Base-by-base conservation (phyloP, 352 stramenopile species). In the Pythium brachiatum region DNA sequence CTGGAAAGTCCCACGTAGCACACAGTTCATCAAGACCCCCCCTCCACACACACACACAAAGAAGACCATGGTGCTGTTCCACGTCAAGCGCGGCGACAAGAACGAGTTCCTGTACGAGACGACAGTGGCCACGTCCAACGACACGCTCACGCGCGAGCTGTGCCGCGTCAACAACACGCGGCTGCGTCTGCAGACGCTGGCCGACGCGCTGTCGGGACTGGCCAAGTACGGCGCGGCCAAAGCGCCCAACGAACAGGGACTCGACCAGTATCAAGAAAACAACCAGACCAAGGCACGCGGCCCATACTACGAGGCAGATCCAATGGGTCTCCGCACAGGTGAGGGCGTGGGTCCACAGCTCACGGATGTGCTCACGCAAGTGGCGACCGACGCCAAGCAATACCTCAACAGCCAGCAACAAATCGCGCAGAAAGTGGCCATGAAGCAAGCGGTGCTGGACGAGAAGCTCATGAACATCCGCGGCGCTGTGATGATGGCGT, bases 391-490 rank as follows among this genome's bases (percentile, higher is more conserved):
- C 62, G 74, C 89, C 52, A 88, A 91, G 63, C 62, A 79, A 53
- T 86, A 85, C 60, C 54, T 96, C 46, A 77, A 89, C 60, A 79
- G 69, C 48, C 77, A 85, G 68, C 73, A 78, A 9, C 84, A 95
- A 62, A 76, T 96, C 16, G 64, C 72, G 23, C 77, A 69, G n/a
- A 84, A 90, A 44, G 67, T 92, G 26, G 68, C 70, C 34, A 72
- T 94, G 31, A 81, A 74, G 21, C 65, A 83, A 44, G 69, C 70
- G 7, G 72, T 78, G 13, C 72, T 98, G 20, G 54, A 93, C 27
- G 93, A 98, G 62, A 98, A 98, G 69, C 79, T 99, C 41, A 78
- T 91, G 60, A 97, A 95, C 68, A 92, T 98, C 39, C 76, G 90
- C 7, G 92, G 90, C 20, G 92, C 92, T 9, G 88, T 98, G 31